Conservation (phyloP, 306 rosid genomes). For the Citrullus amarus region DNA sequence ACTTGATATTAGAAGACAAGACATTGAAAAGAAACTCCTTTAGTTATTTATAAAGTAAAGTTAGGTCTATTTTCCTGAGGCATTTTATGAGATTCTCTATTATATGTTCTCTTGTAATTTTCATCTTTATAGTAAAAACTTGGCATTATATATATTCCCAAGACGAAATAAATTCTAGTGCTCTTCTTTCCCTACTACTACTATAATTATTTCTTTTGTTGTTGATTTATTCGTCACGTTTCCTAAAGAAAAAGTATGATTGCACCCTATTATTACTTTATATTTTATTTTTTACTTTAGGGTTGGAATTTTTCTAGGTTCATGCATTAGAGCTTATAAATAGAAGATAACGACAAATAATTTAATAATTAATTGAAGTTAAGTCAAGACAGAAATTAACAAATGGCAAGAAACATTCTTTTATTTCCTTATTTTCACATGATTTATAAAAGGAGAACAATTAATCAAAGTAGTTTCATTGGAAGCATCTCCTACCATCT, state of each 20-base stretch:
- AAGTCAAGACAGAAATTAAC: neutral
- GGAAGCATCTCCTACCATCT: too few relatives aligned
- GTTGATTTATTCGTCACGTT: neutral
- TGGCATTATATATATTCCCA: neutral
- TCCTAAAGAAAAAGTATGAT: neutral
- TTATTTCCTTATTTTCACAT: neutral
- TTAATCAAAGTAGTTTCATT: neutral
- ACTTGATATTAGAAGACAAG: neutral
- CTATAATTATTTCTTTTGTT: neutral
- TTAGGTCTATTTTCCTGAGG: neutral
- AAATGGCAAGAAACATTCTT: neutral
- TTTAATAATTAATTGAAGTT: neutral
- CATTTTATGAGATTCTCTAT: neutral
- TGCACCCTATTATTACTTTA: neutral
- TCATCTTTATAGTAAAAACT: neutral
- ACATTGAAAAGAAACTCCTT: neutral
- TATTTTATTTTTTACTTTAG: neutral
- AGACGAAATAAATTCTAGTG: neutral
- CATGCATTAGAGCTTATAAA: slow-evolving; percentile 1
- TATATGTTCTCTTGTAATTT: neutral
- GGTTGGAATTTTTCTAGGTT: neutral
- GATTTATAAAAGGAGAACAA: neutral
- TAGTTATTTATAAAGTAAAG: neutral
- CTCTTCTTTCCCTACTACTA: neutral
- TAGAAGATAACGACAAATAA: neutral